phyloP scores from a whole-genome alignment of 1,284 basidiomycete species.

The Ganoderma sinense region DNA sequence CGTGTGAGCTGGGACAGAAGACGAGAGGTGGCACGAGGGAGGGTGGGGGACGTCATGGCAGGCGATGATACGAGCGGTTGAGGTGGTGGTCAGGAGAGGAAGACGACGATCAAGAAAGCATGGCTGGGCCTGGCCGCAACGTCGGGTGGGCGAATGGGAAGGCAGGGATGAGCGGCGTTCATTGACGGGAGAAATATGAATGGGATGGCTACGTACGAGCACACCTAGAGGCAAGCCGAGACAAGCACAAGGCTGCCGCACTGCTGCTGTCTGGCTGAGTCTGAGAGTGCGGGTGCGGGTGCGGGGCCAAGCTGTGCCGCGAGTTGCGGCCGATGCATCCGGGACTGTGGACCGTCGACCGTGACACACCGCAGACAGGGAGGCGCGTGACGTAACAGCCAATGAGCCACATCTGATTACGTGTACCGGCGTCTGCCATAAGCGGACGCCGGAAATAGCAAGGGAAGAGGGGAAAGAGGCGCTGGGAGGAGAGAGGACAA shows the following conservation, averaged over 20 bases:
- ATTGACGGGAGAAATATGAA: not conserved
- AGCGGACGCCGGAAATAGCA: not conserved
- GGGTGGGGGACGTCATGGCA: not conserved
- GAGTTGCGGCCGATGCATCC: not conserved
- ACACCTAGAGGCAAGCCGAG: not conserved
- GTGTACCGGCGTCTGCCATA: conserved; percentile 13
- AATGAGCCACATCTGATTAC: conserved; percentile 20
- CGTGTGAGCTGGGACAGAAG: conserved; percentile 45
- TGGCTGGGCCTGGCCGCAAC: conserved; percentile 35
- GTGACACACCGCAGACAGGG: not conserved
- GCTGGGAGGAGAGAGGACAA: not conserved
- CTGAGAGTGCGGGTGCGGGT: too few relatives aligned
- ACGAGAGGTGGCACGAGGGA: conserved; percentile 9
- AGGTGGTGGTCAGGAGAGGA: not conserved
- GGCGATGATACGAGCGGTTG: not conserved
- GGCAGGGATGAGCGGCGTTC: not conserved
- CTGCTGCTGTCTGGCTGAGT: not conserved
- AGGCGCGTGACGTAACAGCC: conserved; percentile 30
- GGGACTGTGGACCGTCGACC: not conserved
- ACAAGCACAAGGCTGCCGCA: not conserved
- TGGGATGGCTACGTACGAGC: not conserved
- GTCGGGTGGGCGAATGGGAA: conserved; percentile 1
- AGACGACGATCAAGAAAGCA: conserved; percentile 1
- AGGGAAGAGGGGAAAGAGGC: conserved; percentile 13
- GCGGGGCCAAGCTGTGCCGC: not conserved